Evolutionary conservation across 2,329 filamentous ascomycete genomes (phyloP), one percentile per base, ranked within the genome.

Genomic region (Elsinoe ampelina): DNA sequence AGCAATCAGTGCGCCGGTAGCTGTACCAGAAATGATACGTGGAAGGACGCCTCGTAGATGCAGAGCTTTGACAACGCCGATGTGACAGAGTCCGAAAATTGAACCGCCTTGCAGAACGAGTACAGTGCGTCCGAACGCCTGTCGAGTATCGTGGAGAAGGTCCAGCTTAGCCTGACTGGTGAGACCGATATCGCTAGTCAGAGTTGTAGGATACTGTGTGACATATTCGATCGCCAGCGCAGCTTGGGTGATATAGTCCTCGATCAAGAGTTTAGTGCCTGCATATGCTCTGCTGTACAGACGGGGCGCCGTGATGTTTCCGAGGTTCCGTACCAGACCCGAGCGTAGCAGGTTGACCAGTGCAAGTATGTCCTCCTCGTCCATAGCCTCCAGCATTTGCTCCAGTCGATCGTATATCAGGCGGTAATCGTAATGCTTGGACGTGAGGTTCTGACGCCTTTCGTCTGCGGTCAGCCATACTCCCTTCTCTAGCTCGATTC

Each of bases 11-110:
- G 91, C 92, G 12, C 92, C 92, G 0, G 89, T 95, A 3, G 87
- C 91, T 1, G 89, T 95, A 7, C 92, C 92, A 0, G 89, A 89
- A 63, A 97, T 91, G 64, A 96, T 95, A 42, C 89, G 82, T 3
- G 93, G 92, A 45, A 96, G 76, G 13, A 96, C 73, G 0, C 88
- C 88, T 26, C 87, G 81, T 35, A 90, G 73, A 70, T 91, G 88
- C 39, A 96, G 74, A 1, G 90, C 90, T 67, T 92, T 95, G 38
- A 95, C 87, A 5, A 96, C 89, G 5, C 91, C 91, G 3, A 96
- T 71, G 70, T 96, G 92, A 64, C 89, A 95, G 8, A 95, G 73
- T 1, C 91, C 91, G 65, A 96, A 95, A 58, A 95, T 92, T 41
- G 89, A 87, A 12, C 92, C 91, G 48, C 91, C 91, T 68, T 96